Base-by-base conservation (phyloP, 1,284 basidiomycete species). In the Rhodofomes roseus region DNA sequence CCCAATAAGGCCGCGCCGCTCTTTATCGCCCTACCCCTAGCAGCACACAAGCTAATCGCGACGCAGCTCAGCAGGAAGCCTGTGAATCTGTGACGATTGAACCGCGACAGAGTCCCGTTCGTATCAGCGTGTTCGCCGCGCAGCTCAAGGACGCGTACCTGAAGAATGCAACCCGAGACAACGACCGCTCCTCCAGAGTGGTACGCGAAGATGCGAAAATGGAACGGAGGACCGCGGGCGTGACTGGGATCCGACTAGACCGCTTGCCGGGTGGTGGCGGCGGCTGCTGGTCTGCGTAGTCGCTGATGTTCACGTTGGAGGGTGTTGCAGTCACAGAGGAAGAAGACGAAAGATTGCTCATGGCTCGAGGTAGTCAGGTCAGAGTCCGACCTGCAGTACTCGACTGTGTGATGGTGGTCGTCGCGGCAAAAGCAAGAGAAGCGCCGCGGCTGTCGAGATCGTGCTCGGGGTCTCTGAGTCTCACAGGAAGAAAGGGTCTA, bases 131-230 rank as follows among this genome's bases (percentile, higher is more conserved):
- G 16, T 7, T 23, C 22, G 25, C 16, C 2, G 16, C 22, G 25
- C 14, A 25, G 25, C 16, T 14, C 59, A 39, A 41, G 29, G n/a
- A 34, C 50, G 59, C 69, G 60, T 70, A 89, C 90, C 91, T 82
- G 73, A 93, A 93, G 77, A 93, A 93, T 48, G 91, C 90, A 51
- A 90, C 80, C 16, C 90, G 82, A 40, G 90, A 93, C 54, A 93
- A 84, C 0, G 88, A 86, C 37, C 91, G 83, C 71, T 93, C 90
- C 70, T 93, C 90, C 56, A 86, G 76, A 2, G 87, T 83, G 0
- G 88, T 86, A 12, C 90, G 81, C 27, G 90, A 92, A 11, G 90
- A 92, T 27, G 91, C 85, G 70, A 93, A 93, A 63, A 93, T 93
- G 55, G 87, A 86, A 40, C 90, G 81, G 59, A 93, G 73, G 1